Evolutionary conservation across 306 rosid species (phyloP).

Genomic region (Alnus rubra): DNA sequence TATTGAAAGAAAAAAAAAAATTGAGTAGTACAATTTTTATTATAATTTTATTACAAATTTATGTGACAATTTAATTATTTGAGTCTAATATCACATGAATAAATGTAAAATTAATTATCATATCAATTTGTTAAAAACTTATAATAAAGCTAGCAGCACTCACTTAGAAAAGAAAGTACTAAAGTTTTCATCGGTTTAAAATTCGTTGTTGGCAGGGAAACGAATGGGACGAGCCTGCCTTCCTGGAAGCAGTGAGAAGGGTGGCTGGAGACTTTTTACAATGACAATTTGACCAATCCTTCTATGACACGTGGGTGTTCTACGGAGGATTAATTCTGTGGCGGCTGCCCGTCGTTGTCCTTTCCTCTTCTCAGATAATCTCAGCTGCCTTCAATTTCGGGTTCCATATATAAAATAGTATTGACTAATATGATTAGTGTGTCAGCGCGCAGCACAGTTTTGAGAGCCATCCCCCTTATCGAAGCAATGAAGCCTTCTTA

Average conservation of each 20-base stretch:
- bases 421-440: not conserved
- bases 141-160: too few relatives aligned
- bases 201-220: constrained; percentile 40
- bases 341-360: constrained; percentile 17
- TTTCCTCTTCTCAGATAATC: not conserved
- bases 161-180: too few relatives aligned
- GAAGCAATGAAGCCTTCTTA: not conserved
- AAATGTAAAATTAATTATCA: too few relatives aligned
- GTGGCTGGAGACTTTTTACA: constrained; percentile 57
- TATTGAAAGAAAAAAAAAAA: too few relatives aligned
- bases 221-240: constrained; percentile 84
- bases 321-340: not conserved
- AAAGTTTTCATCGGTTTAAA: not conserved
- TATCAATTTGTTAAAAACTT: too few relatives aligned
- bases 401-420: not conserved
- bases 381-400: constrained; percentile 8
- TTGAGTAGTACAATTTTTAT: too few relatives aligned
- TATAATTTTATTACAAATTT: too few relatives aligned
- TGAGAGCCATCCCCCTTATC: not conserved
- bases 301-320: not conserved
- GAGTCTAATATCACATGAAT: too few relatives aligned
- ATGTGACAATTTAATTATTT: too few relatives aligned
- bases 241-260: constrained; percentile 88
- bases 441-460: not conserved
- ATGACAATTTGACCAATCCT: constrained; percentile 8